Evolutionary conservation across 2,329 filamentous ascomycete genomes (phyloP), one percentile per base, ranked within the genome.

Genomic region (Sporothrix schenckii): DNA sequence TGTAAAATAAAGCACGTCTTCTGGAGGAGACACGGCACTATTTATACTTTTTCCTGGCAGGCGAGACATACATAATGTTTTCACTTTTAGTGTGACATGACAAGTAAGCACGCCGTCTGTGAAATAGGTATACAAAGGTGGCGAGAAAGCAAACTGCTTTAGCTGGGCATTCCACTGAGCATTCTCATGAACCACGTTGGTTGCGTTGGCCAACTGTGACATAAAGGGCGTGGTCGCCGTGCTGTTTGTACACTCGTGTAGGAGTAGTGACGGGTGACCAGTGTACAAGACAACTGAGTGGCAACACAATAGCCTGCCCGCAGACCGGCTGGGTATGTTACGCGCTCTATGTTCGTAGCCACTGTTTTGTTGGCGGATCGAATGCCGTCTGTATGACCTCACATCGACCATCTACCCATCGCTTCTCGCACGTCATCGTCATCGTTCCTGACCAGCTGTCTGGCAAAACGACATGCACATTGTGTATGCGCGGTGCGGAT

Each of bases 391-490:
- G 30, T 19, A 66, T 41, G 3, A n/a, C 30, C 4, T 53, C 63
- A 16, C 49, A 66, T 4, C 47, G 44, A 9, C 63, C 63, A 19
- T 53, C 27, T 1, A 6, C 2, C 63, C 63, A 66, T 21, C n/a
- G 27, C 13, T 53, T 53, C 30, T 41, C 49, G 21, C 63, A 66
- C n/a, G 63, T 53, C 49, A 66, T 41, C 0, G 11, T 27, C 10
- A 49, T 53, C 13, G 30, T 21, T 7, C 49, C 49, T 3, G 49
- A 24, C 63, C 63, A 66, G 27, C 49, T 53, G 30, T 67, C 66
- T 21, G 66, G 66, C n/a, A 56, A 30, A 34, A 56, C 52, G 14
- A 56, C 52, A 14, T 49, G 66, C 13, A 68, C 52, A 24, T 54
- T 56, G 52, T 53, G 52, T 30, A 67, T 56, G 34, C 65, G 44